A percentile compares a stretch with the other conserved stretches of the same genome.
These are phyloP conservation scores for Sabuloglossum arenarium DNA, from an alignment of 495 filamentous ascomycete genomes.

Conservation along the genomic window DNA sequence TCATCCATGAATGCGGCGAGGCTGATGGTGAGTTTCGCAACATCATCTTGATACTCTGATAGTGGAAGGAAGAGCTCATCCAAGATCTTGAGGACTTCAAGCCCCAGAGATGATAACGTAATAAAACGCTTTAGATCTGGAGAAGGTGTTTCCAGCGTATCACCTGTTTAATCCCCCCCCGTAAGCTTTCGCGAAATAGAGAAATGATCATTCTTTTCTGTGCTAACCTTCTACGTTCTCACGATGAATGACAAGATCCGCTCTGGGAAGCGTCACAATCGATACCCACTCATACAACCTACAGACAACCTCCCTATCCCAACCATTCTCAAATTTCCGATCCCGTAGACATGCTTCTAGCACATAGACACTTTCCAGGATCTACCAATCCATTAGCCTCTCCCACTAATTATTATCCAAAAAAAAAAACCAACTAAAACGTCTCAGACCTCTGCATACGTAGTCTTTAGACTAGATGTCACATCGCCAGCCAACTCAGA, in stretches of 20 bases:
- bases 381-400: not conserved
- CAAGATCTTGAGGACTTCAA: not conserved
- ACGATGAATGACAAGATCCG: constrained; percentile 8
- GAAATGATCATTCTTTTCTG: constrained; percentile 10
- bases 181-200: constrained; percentile 13
- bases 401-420: not conserved
- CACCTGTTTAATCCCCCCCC: constrained; percentile 8
- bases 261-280: constrained; percentile 16
- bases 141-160: not conserved
- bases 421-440: no score
- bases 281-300: constrained; percentile 21
- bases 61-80: constrained; percentile 9
- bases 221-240: not conserved
- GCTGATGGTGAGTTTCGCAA: constrained; percentile 9
- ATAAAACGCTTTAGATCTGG: not conserved
- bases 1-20: constrained; percentile 23
- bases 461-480: not conserved
- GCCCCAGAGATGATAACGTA: constrained; percentile 2
- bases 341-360: not conserved
- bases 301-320: constrained; percentile 14
- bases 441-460: not conserved
- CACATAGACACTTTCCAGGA: not conserved
- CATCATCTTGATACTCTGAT: constrained; percentile 13
- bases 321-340: not conserved
- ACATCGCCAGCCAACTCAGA: not conserved